phyloP scores from a whole-genome alignment of 352 stramenopile species.

The Phytophthora crassamura region DNA sequence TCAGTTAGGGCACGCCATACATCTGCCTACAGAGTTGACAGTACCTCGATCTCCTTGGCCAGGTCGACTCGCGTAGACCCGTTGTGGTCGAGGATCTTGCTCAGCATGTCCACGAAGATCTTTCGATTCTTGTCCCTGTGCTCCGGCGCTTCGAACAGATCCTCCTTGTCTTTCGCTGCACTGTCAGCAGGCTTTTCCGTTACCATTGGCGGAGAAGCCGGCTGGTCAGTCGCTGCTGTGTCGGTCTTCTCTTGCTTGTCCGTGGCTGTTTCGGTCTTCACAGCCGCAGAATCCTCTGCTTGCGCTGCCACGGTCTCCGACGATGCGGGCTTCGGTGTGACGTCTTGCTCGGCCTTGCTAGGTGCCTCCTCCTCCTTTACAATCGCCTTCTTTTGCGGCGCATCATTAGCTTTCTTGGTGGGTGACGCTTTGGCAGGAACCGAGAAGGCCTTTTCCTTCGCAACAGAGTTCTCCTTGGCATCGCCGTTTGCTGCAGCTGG shows the following conservation, averaged over 20 bases:
- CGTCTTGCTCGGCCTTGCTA: conserved; percentile 3
- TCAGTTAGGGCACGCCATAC: no score
- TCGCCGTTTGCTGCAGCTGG: conserved; percentile 20
- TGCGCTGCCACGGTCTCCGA: conserved; percentile 4
- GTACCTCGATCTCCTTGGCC: conserved; percentile 78
- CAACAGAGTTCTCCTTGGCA: conserved; percentile 10
- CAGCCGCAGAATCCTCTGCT: conserved; percentile 1
- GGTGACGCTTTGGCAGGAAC: conserved; percentile 1
- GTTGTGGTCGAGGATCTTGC: conserved; percentile 56
- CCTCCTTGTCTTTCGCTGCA: conserved; percentile 24
- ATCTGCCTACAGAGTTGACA: neutral
- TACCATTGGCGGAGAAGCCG: conserved; percentile 12
- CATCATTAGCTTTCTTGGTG: conserved; percentile 23
- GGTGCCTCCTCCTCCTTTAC: conserved; percentile 19
- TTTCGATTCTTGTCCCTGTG: conserved; percentile 63
- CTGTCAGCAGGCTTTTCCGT: conserved; percentile 6
- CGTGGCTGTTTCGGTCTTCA: conserved; percentile 3
- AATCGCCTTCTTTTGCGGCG: conserved; percentile 8
- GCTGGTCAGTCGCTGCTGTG: conserved; percentile 7
- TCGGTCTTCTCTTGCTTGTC: conserved; percentile 12
- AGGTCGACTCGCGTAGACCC: conserved; percentile 47
- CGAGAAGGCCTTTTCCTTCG: conserved; percentile 1
- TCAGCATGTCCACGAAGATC: conserved; percentile 75
- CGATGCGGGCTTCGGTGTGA: neutral
- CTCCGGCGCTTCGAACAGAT: conserved; percentile 45